Base-by-base conservation (phyloP, 805 yeast genomes). In the Lachancea quebecensis region DNA sequence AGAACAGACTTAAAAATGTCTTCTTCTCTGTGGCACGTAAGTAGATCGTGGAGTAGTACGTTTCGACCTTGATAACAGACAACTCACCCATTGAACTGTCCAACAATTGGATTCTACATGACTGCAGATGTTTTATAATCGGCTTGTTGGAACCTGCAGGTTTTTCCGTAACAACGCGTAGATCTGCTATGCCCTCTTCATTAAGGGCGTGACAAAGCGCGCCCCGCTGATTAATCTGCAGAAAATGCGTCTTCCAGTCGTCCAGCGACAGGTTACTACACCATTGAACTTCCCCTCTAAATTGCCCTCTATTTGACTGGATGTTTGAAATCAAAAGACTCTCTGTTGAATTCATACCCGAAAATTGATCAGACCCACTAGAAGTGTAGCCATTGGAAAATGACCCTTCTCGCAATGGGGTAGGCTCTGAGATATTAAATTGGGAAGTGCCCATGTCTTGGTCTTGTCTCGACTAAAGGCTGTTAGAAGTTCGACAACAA, bases 1-100 rank as follows among this genome's bases (percentile, higher is more conserved):
- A 64, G 21, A 79, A 53, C 18, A 80, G 56, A 36, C 65, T 61
- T 29, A 73, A 64, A 46, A 79, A 76, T 2, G 42, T 47, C 1
- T 39, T 40, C 18, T 44, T 51, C 12, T 59, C 60, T 41, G 59
- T 35, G 8, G 47, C 48, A 25, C 47, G 45, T 10, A 59, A 39
- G 35, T 52, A 59, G 2, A 53, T 44, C 10, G 48, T 39, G 6
- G 39, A 37, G 4, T 42, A 38, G 28, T 37, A 27, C 1, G 57
- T 46, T 2, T 43, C 48, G 1, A 61, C 51, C 37, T 45, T 44
- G 14, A 58, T 50, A 11, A 50, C 47, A 10, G 63, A 58, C 8
- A 42, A 35, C 6, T 25, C 33, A 6, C 41, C 32, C 8, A 33
- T 41, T 10, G 36, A 16, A 34, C 47, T 37, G 14, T 48, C 53